These are phyloP conservation scores for Penicillium cosmopolitanum DNA, from an alignment of 495 filamentous ascomycete species.

Conservation along the genomic window DNA sequence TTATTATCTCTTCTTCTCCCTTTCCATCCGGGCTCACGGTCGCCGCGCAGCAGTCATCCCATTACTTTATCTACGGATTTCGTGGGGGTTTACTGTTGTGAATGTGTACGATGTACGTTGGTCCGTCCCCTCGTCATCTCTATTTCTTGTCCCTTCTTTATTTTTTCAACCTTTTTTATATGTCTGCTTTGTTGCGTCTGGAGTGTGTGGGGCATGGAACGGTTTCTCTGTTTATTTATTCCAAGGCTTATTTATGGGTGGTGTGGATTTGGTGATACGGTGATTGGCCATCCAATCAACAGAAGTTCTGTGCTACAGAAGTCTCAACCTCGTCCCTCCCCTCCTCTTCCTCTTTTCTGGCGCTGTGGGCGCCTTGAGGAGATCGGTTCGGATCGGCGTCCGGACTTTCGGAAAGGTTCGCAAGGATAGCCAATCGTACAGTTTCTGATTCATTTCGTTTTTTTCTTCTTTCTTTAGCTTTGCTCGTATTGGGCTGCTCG, in stretches of 20 bases:
- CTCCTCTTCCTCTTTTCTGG: conserved; percentile 13
- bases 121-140: conserved; percentile 28
- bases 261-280: conserved; percentile 5
- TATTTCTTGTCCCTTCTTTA: conserved; percentile 18
- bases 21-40: conserved; percentile 19
- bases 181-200: conserved; percentile 31
- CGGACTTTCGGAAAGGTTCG: conserved; percentile 21
- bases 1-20: neutral
- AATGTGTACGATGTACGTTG: conserved; percentile 45
- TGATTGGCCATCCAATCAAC: no score
- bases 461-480: neutral
- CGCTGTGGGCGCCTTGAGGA: conserved; percentile 20
- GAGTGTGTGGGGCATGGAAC: conserved; percentile 45
- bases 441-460: conserved; percentile 13
- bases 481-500: neutral
- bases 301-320: conserved; percentile 10
- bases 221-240: conserved; percentile 29
- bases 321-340: conserved; percentile 4
- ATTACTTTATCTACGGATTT: conserved; percentile 7
- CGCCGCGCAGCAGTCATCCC: conserved; percentile 15
- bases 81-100: conserved; percentile 9
- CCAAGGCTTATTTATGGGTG: conserved; percentile 13
- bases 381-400: conserved; percentile 18
- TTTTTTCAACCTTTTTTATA: conserved; percentile 18
- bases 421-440: conserved; percentile 32